These are phyloP conservation scores for Sporothrix euskadiensis DNA, from an alignment of 2,329 filamentous ascomycete species.

Conservation along the genomic window DNA sequence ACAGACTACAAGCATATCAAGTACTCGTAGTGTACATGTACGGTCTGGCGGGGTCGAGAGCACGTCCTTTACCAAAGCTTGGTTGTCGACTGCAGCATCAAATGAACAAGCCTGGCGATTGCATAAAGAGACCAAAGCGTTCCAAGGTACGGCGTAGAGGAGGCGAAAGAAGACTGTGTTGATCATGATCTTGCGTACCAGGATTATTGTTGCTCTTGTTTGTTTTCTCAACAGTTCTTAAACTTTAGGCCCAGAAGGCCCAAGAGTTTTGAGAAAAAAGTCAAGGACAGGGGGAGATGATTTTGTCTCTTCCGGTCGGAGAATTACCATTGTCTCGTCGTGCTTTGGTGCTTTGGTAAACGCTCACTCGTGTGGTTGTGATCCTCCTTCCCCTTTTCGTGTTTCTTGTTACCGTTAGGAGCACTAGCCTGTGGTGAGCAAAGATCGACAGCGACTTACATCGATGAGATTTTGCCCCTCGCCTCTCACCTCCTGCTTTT, in stretches of 20 bases:
- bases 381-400: background rate
- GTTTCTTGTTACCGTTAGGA: background rate
- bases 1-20: too few relatives aligned
- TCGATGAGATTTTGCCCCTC: background rate
- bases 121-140: constrained; percentile 10
- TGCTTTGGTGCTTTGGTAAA: too few relatives aligned
- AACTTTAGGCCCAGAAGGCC: background rate
- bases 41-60: background rate
- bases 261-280: background rate
- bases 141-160: background rate
- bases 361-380: too few relatives aligned
- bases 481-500: background rate
- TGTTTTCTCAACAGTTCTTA: background rate
- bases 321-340: background rate
- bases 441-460: constrained; percentile 1
- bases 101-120: background rate
- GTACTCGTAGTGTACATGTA: too few relatives aligned
- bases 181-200: background rate
- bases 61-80: background rate
- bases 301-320: background rate
- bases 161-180: background rate
- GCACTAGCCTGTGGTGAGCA: background rate
- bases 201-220: background rate
- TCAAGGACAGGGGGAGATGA: background rate
- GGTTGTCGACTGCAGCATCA: constrained; percentile 15